These are phyloP conservation scores for Ganoderma resinaceum DNA, from an alignment of 1,284 basidiomycete species.

Conservation along the genomic window DNA sequence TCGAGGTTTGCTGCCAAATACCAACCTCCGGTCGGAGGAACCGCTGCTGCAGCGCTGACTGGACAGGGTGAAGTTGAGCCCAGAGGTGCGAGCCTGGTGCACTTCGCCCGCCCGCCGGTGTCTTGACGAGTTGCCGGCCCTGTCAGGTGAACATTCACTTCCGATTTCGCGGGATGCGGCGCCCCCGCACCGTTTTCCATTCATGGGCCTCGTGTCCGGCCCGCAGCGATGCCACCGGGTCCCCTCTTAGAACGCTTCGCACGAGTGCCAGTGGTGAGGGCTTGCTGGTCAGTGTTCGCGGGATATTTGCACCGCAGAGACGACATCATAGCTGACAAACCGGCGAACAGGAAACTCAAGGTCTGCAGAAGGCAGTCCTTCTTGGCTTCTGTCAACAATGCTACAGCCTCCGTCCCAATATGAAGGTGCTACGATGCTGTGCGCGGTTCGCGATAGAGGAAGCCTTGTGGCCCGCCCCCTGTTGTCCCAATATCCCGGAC, in stretches of 20 bases:
- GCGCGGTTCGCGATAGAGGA: neutral
- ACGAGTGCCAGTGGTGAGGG: neutral
- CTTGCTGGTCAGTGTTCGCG: neutral
- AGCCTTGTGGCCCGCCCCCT: neutral
- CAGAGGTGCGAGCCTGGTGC: neutral
- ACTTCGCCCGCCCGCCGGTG: neutral
- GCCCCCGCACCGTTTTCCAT: neutral
- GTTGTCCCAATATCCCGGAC: neutral
- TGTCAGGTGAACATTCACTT: neutral
- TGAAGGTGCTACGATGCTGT: neutral
- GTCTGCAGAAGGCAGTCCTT: neutral
- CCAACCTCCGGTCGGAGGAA: slow-evolving; percentile 1
- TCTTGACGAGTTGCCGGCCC: neutral
- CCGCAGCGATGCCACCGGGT: neutral
- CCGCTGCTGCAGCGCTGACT: neutral
- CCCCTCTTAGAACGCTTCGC: neutral
- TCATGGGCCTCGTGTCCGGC: neutral
- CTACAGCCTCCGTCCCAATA: neutral
- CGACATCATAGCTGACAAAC: neutral
- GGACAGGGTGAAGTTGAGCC: neutral
- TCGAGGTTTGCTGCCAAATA: neutral
- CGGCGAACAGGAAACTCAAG: neutral
- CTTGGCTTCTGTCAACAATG: neutral
- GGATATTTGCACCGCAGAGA: neutral
- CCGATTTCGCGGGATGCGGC: neutral